Percentiles rank a stretch among this genome's conserved stretches.
Evolutionary conservation across 192 early-diverging fungal species (phyloP).

Genomic region (Podila minutissima): DNA sequence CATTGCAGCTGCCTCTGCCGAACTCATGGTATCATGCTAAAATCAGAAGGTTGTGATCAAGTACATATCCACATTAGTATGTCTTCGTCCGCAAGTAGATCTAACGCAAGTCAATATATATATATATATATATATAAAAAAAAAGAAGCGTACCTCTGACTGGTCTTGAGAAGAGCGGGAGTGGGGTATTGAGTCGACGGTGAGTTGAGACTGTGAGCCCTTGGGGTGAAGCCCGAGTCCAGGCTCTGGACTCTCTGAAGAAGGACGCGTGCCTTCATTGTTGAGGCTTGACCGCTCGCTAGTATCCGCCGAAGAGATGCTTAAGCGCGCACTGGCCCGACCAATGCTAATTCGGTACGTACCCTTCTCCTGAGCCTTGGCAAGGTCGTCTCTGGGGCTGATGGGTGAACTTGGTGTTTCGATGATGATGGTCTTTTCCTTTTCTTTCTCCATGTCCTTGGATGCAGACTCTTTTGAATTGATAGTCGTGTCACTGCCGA

Average conservation of each 20-base stretch:
- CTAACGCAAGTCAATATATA: background rate
- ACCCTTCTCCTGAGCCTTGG: slow-evolving; percentile 11
- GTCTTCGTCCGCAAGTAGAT: background rate
- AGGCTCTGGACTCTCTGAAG: slow-evolving; percentile 12
- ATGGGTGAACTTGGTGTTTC: background rate
- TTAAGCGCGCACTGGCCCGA: slow-evolving; percentile 21
- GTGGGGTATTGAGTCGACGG: slow-evolving; percentile 7
- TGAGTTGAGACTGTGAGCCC: background rate
- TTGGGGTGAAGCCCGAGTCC: slow-evolving; percentile 1
- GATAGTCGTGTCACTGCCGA: background rate
- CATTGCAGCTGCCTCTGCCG: slow-evolving; percentile 9
- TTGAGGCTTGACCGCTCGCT: slow-evolving; percentile 11
- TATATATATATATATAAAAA: no score
- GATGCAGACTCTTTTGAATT: background rate
- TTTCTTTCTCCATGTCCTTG: background rate
- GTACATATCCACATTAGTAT: background rate
- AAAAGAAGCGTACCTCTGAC: slow-evolving; percentile 2
- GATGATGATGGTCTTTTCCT: background rate
- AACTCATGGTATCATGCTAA: slow-evolving; percentile 25
- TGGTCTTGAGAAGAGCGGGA: slow-evolving; percentile 1
- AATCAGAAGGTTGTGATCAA: background rate
- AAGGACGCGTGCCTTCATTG: background rate
- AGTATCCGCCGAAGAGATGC: slow-evolving; percentile 14
- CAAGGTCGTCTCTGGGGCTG: slow-evolving; percentile 4
- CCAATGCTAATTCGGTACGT: slow-evolving; percentile 29